Evolutionary conservation across 129 eudicot genomes (phyloP), one percentile per base, ranked within the genome.

Genomic region (Smallanthus sonchifolius): DNA sequence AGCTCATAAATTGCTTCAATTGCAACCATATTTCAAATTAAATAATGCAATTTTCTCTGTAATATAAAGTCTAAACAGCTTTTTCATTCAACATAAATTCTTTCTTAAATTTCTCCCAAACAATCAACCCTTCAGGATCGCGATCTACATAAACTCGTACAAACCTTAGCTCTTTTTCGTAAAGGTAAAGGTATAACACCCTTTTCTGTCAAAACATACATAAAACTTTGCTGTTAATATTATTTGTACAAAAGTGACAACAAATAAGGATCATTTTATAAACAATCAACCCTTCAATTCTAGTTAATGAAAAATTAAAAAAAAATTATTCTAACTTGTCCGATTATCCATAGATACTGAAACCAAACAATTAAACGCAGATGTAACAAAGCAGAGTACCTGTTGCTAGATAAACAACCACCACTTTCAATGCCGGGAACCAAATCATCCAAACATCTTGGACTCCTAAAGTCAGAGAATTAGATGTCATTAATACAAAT

Each of bases 101-200:
- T 59, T 83, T 87, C 84, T 84, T 87, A 69, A 84, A 80, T 42
- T 72, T 61, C 54, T 82, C 75, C 98, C 98, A 92, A 75, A 73
- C 75, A 57, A 70, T 79, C 86, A 69, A 81, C 7, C 96, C 92
- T 52, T 47, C 56, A 13, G 90, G 95, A 63, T 92, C 95, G 39
- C 38, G 68, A 37, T 81, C 73, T 40, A 89, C 98, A 70, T 76
- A 86, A 34, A 24, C 70, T 77, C 62, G 81, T 38, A 81, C 54
- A 72, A 92, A 92, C 30, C 30, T 24, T 24, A 65, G 97, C 99
- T 75, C 97, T 81, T 87, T 83, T 83, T 43, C 87, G 90, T 78
- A 95, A 80, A 16, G 90, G 81, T 47, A 80, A 77, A 38, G 96
- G 91, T 70, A 94, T 84, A 36, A 78, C 40, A 47, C 81, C 85